Evolutionary conservation across 2,329 filamentous ascomycete species (phyloP).

Genomic region (Pezicula neosporulosa): DNA sequence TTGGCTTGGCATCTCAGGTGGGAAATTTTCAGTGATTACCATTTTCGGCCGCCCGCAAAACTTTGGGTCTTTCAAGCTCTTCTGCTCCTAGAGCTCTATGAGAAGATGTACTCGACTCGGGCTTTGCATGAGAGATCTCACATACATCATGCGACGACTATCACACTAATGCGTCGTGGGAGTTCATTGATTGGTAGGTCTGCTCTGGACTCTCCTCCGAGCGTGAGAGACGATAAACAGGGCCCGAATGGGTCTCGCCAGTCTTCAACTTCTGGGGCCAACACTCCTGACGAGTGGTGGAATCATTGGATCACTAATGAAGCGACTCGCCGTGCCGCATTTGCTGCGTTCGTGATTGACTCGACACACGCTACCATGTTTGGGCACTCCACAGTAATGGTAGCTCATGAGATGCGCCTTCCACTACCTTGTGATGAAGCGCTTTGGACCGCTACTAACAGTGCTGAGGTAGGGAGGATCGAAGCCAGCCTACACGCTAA

Average conservation of each 20-base stretch:
- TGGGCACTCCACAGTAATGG: conserved; percentile 94
- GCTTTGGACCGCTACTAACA: conserved; percentile 86
- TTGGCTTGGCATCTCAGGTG: conserved; percentile 90
- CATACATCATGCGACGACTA: conserved; percentile 92
- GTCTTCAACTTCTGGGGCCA: conserved; percentile 59
- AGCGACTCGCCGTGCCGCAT: conserved; percentile 83
- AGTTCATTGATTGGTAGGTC: conserved; percentile 86
- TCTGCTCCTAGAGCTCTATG: conserved; percentile 84
- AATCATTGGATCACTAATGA: conserved; percentile 94
- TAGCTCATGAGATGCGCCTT: conserved; percentile 89
- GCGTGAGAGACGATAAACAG: conserved; percentile 45
- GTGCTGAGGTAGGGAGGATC: conserved; percentile 79
- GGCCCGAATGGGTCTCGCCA: conserved; percentile 52
- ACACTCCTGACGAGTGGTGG: conserved; percentile 88
- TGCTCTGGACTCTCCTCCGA: conserved; percentile 79
- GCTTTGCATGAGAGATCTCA: conserved; percentile 91
- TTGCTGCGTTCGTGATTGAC: conserved; percentile 92
- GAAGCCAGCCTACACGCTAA: conserved; percentile 78
- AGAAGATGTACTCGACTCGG: conserved; percentile 96
- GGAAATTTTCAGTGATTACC: conserved; percentile 89
- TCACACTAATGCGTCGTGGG: conserved; percentile 92
- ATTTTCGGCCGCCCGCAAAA: conserved; percentile 88
- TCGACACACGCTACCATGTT: conserved; percentile 98
- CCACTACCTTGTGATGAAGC: conserved; percentile 90
- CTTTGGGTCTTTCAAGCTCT: conserved; percentile 95